These are phyloP conservation scores for Solanum stenotomum DNA, from an alignment of 257 asterid species.

Conservation along the genomic window DNA sequence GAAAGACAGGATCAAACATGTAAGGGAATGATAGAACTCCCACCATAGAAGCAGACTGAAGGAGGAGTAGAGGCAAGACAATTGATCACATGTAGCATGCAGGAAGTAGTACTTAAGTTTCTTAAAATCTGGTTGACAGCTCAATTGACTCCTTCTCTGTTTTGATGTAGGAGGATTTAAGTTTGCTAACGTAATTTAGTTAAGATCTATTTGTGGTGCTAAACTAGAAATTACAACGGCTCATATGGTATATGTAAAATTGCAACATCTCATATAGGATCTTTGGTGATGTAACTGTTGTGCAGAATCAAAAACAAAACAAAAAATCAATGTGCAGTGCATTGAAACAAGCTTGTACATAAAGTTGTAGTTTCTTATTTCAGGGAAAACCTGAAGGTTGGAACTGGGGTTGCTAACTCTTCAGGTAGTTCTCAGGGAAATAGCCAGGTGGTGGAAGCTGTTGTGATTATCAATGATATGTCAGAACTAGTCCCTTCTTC, in stretches of 20 bases:
- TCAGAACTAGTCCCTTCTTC: slow-evolving; percentile 33
- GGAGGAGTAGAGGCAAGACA: not conserved
- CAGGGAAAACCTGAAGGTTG: slow-evolving; percentile 70
- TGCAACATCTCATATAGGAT: not conserved
- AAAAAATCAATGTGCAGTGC: not conserved
- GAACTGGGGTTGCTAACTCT: slow-evolving; percentile 54
- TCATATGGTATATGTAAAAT: not conserved
- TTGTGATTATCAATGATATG: slow-evolving; percentile 47
- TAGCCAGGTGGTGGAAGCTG: slow-evolving; percentile 58
- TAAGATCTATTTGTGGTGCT: not conserved
- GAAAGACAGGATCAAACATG: not conserved
- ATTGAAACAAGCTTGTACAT: not conserved
- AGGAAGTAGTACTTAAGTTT: not conserved
- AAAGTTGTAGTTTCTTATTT: not conserved
- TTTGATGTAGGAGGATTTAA: not conserved
- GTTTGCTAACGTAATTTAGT: not conserved
- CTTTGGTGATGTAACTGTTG: not conserved
- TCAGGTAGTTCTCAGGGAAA: slow-evolving; percentile 28
- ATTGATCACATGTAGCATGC: not conserved
- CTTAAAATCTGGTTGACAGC: not conserved
- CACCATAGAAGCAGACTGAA: not conserved
- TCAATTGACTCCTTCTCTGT: not conserved
- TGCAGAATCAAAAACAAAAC: not conserved
- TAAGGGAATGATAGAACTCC: not conserved
- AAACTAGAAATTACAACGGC: not conserved